Percentiles rank a stretch among this genome's conserved stretches.
Conservation (phyloP, 805 yeast genomes). For the Isabelozyma rhagii region DNA sequence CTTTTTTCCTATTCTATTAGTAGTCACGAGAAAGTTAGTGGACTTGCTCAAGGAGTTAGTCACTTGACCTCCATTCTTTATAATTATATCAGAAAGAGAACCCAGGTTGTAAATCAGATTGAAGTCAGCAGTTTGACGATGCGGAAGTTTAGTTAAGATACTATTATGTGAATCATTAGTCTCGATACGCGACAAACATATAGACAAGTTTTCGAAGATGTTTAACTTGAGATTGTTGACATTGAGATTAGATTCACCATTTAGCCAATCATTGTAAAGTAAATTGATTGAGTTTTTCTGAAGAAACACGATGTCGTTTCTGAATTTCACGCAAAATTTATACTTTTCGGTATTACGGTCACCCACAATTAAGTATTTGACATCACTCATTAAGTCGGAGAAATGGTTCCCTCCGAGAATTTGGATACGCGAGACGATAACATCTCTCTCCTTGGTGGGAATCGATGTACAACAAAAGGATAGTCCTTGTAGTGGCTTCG, state of each 20-base stretch:
- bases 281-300: slow-evolving; percentile 42
- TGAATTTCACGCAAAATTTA: slow-evolving; percentile 44
- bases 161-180: slow-evolving; percentile 1
- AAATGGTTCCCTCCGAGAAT: slow-evolving; percentile 59
- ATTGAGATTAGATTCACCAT: slow-evolving; percentile 31
- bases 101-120: slow-evolving; percentile 14
- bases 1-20: slow-evolving; percentile 49
- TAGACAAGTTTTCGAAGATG: slow-evolving; percentile 41
- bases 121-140: background rate
- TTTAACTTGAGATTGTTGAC: slow-evolving; percentile 29
- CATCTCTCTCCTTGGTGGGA: slow-evolving; percentile 35
- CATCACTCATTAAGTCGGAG: slow-evolving; percentile 59
- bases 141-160: background rate
- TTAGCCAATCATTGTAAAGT: slow-evolving; percentile 50
- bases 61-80: slow-evolving; percentile 47
- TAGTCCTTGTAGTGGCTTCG: slow-evolving; percentile 43
- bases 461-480: slow-evolving; percentile 60
- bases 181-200: slow-evolving; percentile 44
- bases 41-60: slow-evolving; percentile 48
- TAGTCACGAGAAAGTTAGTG: slow-evolving; percentile 46
- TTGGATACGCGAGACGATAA: slow-evolving; percentile 43
- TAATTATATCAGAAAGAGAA: slow-evolving; percentile 32
- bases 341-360: slow-evolving; percentile 54
- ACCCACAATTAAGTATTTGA: slow-evolving; percentile 59
- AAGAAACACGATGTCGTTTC: slow-evolving; percentile 59